A percentile compares a stretch with the other conserved stretches of the same genome.
These are phyloP conservation scores for Sporothrix dimorphospora DNA, from an alignment of 2,329 filamentous ascomycete genomes.

Conservation along the genomic window DNA sequence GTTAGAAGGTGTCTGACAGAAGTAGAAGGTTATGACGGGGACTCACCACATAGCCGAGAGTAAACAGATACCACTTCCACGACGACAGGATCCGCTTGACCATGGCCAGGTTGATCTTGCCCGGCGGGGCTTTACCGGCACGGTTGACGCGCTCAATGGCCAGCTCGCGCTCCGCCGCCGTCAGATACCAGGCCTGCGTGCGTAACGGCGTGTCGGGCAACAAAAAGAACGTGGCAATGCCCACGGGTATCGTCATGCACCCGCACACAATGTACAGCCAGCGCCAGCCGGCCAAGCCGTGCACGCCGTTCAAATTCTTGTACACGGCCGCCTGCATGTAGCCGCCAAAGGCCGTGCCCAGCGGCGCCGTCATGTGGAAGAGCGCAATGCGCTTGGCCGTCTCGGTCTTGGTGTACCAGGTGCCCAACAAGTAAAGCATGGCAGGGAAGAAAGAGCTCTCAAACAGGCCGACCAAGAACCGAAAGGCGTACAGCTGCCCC, in stretches of 20 bases:
- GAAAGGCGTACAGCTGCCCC: constrained; percentile 49
- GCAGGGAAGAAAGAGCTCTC: constrained; percentile 53
- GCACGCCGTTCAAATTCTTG: constrained; percentile 40
- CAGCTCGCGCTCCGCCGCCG: constrained; percentile 50
- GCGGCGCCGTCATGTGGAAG: constrained; percentile 62
- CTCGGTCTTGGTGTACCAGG: constrained; percentile 64
- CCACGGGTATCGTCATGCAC: constrained; percentile 33
- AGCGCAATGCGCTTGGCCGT: constrained; percentile 65
- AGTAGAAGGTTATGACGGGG: too few relatives aligned
- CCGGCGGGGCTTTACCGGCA: constrained; percentile 39
- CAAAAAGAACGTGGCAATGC: constrained; percentile 34
- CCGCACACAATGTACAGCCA: constrained; percentile 31
- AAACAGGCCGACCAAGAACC: constrained; percentile 45
- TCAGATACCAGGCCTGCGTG: constrained; percentile 32
- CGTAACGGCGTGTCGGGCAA: constrained; percentile 28
- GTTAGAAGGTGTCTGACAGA: not conserved
- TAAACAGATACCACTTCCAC: constrained; percentile 24
- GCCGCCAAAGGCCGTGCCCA: constrained; percentile 44
- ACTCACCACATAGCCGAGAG: constrained; percentile 8
- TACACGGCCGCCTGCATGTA: constrained; percentile 48
- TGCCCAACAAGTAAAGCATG: constrained; percentile 50
- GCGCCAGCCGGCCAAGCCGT: constrained; percentile 39
- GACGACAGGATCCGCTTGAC: constrained; percentile 14
- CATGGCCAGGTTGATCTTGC: constrained; percentile 10
- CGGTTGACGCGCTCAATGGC: constrained; percentile 50